Evolutionary conservation across 176 grass and related monocot genomes (phyloP).

Genomic region (Bonia amplexicaulis): DNA sequence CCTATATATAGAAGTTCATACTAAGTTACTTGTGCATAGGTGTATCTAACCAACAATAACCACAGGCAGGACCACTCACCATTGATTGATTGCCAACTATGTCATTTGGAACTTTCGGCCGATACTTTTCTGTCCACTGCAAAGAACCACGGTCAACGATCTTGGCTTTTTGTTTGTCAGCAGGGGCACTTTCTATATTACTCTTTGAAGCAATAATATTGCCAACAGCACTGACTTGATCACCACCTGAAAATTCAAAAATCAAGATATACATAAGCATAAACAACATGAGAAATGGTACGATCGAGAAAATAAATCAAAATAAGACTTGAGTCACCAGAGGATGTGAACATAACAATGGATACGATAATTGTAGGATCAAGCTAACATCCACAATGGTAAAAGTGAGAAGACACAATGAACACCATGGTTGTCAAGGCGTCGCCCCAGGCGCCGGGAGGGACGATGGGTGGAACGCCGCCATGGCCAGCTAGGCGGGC

Average conservation of each 20-base stretch:
- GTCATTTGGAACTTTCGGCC: slow-evolving; percentile 88
- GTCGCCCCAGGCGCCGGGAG: too few species aligned
- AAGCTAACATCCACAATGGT: slow-evolving; percentile 19
- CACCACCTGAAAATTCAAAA: slow-evolving; percentile 48
- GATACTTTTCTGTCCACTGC: slow-evolving; percentile 96
- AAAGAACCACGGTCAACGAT: slow-evolving; percentile 52
- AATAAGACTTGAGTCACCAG: neutral
- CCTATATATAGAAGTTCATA: slow-evolving; percentile 45
- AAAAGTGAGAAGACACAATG: neutral
- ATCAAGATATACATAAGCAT: slow-evolving; percentile 15
- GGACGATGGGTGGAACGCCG: too few species aligned
- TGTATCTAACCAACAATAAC: slow-evolving; percentile 26
- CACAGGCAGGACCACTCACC: slow-evolving; percentile 43
- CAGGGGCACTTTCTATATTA: slow-evolving; percentile 40
- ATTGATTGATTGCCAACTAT: slow-evolving; percentile 96
- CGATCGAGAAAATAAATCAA: slow-evolving; percentile 8
- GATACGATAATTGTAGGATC: slow-evolving; percentile 3
- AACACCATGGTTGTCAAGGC: too few species aligned
- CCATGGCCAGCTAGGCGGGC: too few species aligned
- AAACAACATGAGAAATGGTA: slow-evolving; percentile 10
- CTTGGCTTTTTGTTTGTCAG: slow-evolving; percentile 51
- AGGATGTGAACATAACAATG: neutral
- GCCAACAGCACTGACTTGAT: slow-evolving; percentile 32
- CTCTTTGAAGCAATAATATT: slow-evolving; percentile 55
- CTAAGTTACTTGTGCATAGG: slow-evolving; percentile 11